Evolutionary conservation across 2,329 filamentous ascomycete genomes (phyloP), one percentile per base, ranked within the genome.

Genomic region (Polytolypa hystricis): DNA sequence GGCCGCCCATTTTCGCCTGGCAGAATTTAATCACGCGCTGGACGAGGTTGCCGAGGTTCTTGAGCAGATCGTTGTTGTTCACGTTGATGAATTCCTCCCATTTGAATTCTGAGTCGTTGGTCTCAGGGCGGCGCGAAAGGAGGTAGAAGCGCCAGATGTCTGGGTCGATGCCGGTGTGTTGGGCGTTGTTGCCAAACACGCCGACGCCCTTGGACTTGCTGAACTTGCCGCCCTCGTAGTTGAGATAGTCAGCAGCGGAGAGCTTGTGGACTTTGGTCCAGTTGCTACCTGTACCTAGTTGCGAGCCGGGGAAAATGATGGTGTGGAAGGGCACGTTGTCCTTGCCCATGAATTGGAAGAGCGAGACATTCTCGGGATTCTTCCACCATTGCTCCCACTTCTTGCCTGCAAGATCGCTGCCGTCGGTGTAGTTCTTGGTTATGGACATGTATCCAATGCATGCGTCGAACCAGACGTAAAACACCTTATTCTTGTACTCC

Each of bases 371-470:
- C 20, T 87, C 77, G 0, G 82, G 81, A 56, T 86, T 78, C 52
- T 79, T 77, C 84, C 84, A 93, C 84, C 84, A 93, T 54, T 82
- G 71, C 64, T 87, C 77, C 84, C 84, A 93, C n/a, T n/a, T n/a
- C n/a, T n/a, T n/a, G n/a, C n/a, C n/a, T n/a, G n/a, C n/a, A n/a
- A n/a, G n/a, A n/a, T n/a, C n/a, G n/a, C n/a, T n/a, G 44, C 86
- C 71, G 36, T 75, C 71, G 3, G 84, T 89, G 56, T 87, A 89
- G 45, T 73, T 82, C 43, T 82, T 82, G 4, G 84, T 89, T 45
- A 93, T 93, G 5, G 82, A 87, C 16, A 84, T 77, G 56, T 93
- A 93, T 27, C 84, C 84, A 51, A 91, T 84, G 57, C 80, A 84
- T 34, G 81, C 81, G 55, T 87, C 81, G 54, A 91, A 81, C 82